phyloP scores from a whole-genome alignment of 441 rosid genomes.

The Corymbia calophylla region DNA sequence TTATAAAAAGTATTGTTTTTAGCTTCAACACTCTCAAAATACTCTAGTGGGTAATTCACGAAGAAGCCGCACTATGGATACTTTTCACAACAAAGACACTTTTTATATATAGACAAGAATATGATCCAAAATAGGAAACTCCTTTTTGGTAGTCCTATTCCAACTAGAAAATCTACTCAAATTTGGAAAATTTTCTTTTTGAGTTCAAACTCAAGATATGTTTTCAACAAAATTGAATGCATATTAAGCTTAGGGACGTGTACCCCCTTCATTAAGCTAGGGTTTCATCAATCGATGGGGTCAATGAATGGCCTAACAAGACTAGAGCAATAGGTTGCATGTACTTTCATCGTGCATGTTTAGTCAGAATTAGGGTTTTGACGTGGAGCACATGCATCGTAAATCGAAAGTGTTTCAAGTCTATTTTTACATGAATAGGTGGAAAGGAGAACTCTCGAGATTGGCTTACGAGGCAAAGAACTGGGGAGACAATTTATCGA shows the following conservation, averaged over 20 bases:
- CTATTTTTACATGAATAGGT: neutral
- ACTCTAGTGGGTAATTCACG: neutral
- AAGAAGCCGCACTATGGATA: neutral
- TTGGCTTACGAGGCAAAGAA: neutral
- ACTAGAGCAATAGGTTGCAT: neutral
- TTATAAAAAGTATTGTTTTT: neutral
- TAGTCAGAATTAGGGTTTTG: neutral
- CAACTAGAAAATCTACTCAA: no score
- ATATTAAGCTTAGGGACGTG: neutral
- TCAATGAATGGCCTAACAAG: neutral
- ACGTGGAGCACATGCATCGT: neutral
- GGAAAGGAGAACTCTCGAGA: neutral
- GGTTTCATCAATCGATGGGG: neutral
- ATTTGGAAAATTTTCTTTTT: no score
- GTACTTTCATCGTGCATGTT: neutral
- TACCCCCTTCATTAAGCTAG: neutral
- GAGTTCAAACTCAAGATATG: no score
- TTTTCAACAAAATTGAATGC: neutral
- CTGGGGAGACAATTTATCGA: neutral
- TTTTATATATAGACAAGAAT: neutral
- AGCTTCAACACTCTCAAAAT: neutral
- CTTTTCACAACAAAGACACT: neutral
- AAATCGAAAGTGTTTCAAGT: neutral
- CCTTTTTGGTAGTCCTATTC: no score
- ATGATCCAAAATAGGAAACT: neutral